A percentile compares a stretch with the other conserved stretches of the same genome.
Conservation (phyloP, 2,329 filamentous ascomycete species). For the Colletotrichum tabaci region DNA sequence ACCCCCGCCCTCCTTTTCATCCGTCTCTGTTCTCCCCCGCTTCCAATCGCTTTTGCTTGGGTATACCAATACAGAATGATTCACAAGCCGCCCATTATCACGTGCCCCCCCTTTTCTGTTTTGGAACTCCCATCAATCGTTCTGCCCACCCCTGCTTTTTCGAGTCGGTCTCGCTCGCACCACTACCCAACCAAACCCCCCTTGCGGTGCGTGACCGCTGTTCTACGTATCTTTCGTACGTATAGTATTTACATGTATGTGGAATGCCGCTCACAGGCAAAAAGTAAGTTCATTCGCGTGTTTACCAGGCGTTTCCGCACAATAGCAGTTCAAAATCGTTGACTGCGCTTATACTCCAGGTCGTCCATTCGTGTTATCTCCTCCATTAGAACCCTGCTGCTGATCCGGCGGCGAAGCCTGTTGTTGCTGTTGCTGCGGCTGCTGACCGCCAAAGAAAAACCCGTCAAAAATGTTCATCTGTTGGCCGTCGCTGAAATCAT, state of each 20-base stretch:
- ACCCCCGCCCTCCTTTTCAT: not conserved
- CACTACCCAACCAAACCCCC: not conserved
- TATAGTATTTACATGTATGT: not conserved
- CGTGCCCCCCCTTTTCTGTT: not conserved
- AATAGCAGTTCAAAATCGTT: not conserved
- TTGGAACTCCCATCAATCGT: not conserved
- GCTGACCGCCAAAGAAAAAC: constrained; percentile 78
- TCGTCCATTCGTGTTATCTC: constrained; percentile 10
- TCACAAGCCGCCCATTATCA: not conserved
- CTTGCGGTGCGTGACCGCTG: not conserved
- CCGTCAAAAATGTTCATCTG: constrained; percentile 80
- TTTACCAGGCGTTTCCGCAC: not conserved
- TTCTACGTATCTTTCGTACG: not conserved
- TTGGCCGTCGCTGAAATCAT: constrained; percentile 73
- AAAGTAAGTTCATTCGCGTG: not conserved
- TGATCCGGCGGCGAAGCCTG: constrained; percentile 5
- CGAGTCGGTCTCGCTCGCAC: not conserved
- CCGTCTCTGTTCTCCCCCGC: not conserved
- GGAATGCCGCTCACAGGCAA: not conserved
- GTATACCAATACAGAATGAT: constrained; percentile 18
- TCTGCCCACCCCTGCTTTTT: not conserved
- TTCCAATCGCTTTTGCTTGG: not conserved
- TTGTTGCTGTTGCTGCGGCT: constrained; percentile 42
- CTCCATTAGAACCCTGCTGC: constrained; percentile 40
- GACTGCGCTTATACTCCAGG: not conserved